phyloP scores from a whole-genome alignment of 805 yeast species.

The Candida namnaoensis region DNA sequence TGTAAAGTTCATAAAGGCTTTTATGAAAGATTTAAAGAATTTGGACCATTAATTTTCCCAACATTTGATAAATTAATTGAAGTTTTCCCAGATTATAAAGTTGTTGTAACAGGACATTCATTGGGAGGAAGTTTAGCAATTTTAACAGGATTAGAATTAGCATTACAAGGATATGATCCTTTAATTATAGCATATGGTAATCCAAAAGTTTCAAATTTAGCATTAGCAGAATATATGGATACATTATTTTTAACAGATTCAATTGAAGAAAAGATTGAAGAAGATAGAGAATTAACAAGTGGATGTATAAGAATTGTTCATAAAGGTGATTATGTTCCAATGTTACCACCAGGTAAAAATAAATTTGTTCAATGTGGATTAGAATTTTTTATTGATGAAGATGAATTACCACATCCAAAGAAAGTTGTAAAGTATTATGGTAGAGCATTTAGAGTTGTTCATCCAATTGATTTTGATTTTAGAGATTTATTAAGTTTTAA shows the following conservation, averaged over 20 bases:
- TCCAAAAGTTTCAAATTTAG: conserved; percentile 57
- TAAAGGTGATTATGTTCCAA: conserved; percentile 48
- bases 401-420: conserved; percentile 27
- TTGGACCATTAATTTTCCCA: conserved; percentile 21
- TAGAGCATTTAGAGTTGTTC: conserved; percentile 5
- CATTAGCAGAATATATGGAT: conserved; percentile 46
- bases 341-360: conserved; percentile 45
- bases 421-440: conserved; percentile 9
- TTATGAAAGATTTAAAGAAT: conserved; percentile 32
- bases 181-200: conserved; percentile 53
- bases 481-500: conserved; percentile 11
- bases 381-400: conserved; percentile 23
- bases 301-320: conserved; percentile 52
- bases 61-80: conserved; percentile 24
- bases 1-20: conserved; percentile 65
- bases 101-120: conserved; percentile 65
- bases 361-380: conserved; percentile 23
- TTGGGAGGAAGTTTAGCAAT: conserved; percentile 66
- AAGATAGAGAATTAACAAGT: conserved; percentile 4
- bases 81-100: conserved; percentile 36
- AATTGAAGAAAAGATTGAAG: conserved; percentile 18
- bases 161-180: conserved; percentile 45
- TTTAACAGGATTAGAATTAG: conserved; percentile 54
- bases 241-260: conserved; percentile 29
- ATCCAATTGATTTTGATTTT: conserved; percentile 6